Evolutionary conservation across 179 eudicot genomes (phyloP).

Genomic region (Carnegiea gigantea): DNA sequence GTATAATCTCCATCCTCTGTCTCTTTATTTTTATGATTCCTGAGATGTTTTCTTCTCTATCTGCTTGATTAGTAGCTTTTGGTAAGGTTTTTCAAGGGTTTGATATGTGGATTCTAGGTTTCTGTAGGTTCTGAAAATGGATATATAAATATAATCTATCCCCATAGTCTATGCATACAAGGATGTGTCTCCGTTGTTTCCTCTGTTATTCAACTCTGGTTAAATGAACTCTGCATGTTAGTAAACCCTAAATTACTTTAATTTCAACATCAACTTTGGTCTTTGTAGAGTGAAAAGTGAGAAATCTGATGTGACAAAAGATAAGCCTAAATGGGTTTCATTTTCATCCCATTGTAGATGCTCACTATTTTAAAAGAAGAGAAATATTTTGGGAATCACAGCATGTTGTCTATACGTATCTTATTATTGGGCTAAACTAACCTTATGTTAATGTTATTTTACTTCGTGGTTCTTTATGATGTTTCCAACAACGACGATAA

Average conservation of each 20-base stretch:
- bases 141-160: neutral
- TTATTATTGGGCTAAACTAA: neutral
- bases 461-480: neutral
- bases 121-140: neutral
- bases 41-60: no score
- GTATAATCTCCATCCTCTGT: slow-evolving; percentile 28
- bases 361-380: neutral
- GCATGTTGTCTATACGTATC: neutral
- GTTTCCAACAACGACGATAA: slow-evolving; percentile 11
- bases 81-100: neutral
- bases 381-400: neutral
- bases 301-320: neutral
- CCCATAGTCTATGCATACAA: neutral
- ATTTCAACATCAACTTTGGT: neutral
- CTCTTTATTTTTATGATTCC: neutral
- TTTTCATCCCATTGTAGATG: neutral
- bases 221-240: neutral
- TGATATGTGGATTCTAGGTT: neutral
- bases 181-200: neutral
- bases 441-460: neutral
- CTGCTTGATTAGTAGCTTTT: no score
- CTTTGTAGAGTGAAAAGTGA: neutral
- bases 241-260: neutral
- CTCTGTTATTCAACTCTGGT: neutral
- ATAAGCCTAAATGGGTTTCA: neutral